phyloP scores from a whole-genome alignment of 179 eudicot species.

The Heliamphora pulchella region DNA sequence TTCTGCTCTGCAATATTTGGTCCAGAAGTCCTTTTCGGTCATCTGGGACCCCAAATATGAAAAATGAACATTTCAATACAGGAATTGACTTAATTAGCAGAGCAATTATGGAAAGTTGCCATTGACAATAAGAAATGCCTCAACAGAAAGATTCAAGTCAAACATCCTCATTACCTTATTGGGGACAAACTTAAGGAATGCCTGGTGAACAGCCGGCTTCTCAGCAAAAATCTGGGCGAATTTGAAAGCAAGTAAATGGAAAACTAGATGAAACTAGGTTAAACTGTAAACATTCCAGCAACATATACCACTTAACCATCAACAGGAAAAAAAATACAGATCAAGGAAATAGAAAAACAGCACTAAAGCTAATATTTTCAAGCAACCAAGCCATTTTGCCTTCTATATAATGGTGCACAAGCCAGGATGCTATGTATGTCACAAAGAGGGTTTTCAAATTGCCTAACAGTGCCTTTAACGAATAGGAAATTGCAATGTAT shows the following conservation, averaged over 20 bases:
- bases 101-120: neutral
- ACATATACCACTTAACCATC: neutral
- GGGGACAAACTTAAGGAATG: slow-evolving; percentile 79
- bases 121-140: slow-evolving; percentile 3
- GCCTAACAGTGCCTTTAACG: neutral
- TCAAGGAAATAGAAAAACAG: neutral
- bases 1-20: slow-evolving; percentile 91
- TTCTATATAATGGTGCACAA: neutral
- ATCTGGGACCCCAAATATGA: slow-evolving; percentile 37
- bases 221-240: slow-evolving; percentile 87
- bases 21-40: slow-evolving; percentile 94
- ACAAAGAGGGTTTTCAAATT: neutral
- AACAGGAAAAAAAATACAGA: neutral
- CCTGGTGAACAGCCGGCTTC: slow-evolving; percentile 95
- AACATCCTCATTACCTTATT: slow-evolving; percentile 44
- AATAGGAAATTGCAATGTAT: neutral
- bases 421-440: neutral
- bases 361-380: too few species aligned
- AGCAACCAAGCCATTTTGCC: neutral
- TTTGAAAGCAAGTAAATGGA: slow-evolving; percentile 8
- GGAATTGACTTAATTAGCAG: slow-evolving; percentile 5
- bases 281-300: neutral
- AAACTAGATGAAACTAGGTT: slow-evolving; percentile 6
- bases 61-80: slow-evolving; percentile 5
- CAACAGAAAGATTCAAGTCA: neutral